Percentiles rank a stretch among this genome's conserved stretches.
These are phyloP conservation scores for Pyricularia sp. DNA, from an alignment of 2,329 filamentous ascomycete genomes.

Conservation along the genomic window DNA sequence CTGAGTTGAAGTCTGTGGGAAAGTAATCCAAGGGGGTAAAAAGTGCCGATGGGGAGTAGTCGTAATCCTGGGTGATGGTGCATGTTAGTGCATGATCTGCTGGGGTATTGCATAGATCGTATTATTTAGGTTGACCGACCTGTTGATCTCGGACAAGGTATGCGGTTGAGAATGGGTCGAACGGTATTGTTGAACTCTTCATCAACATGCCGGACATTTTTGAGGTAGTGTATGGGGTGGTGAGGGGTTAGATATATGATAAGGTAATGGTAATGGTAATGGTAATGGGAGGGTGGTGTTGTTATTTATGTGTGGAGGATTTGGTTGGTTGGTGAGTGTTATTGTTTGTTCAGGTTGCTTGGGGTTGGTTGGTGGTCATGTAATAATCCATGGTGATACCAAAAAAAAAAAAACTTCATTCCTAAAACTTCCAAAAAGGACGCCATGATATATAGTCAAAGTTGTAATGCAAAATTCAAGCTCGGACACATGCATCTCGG, in stretches of 20 bases:
- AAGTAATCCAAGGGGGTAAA: background rate
- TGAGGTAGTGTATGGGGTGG: background rate
- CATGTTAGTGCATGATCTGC: background rate
- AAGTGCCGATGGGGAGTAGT: conserved; percentile 1
- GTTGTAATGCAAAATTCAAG: background rate
- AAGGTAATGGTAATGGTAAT: background rate
- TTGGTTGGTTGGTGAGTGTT: background rate
- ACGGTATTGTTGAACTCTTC: conserved; percentile 1
- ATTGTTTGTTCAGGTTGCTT: background rate
- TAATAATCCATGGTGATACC: background rate
- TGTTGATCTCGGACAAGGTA: conserved; percentile 4
- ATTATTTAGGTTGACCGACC: background rate
- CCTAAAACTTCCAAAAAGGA: background rate
- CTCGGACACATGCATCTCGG: background rate
- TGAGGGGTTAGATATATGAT: background rate
- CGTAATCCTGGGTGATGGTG: background rate
- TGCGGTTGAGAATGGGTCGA: conserved; percentile 3
- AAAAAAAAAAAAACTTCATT: background rate
- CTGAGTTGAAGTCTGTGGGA: background rate
- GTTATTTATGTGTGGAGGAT: background rate
- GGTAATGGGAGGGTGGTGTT: background rate
- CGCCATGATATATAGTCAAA: background rate
- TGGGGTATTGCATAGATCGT: background rate
- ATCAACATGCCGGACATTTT: background rate
- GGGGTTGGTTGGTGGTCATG: background rate